Evolutionary conservation across 768 basidiomycete species (phyloP).

Genomic region (Boletus subcaerulescens): DNA sequence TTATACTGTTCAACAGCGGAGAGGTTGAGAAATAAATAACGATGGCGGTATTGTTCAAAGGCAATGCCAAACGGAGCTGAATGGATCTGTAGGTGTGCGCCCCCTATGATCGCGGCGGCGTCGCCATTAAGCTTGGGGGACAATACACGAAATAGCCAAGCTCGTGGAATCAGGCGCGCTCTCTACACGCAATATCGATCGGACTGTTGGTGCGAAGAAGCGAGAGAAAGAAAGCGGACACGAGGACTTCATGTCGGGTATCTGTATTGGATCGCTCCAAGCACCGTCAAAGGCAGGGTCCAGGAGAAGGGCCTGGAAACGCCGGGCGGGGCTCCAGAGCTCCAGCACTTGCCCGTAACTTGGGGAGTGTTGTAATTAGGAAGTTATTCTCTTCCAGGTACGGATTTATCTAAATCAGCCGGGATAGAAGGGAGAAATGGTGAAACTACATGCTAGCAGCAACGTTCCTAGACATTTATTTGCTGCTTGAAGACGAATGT

Average conservation of each 20-base stretch:
- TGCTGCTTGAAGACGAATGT: not conserved
- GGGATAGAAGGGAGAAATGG: not conserved
- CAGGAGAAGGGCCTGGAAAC: constrained; percentile 22
- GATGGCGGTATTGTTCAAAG: constrained; percentile 22
- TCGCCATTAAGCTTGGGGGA: constrained; percentile 24
- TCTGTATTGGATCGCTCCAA: constrained; percentile 36
- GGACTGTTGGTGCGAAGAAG: constrained; percentile 32
- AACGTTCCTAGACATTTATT: constrained; percentile 4
- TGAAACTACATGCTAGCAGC: not conserved
- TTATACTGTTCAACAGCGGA: constrained; percentile 28
- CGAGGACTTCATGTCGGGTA: constrained; percentile 38
- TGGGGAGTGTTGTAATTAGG: constrained; percentile 2
- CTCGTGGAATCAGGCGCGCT: constrained; percentile 31
- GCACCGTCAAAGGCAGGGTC: constrained; percentile 22
- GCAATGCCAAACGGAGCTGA: constrained; percentile 31
- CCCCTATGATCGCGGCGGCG: constrained; percentile 30
- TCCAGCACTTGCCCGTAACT: constrained; percentile 13
- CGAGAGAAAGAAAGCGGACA: constrained; percentile 29
- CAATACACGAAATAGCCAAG: constrained; percentile 28
- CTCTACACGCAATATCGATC: constrained; percentile 35
- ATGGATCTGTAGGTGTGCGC: constrained; percentile 20
- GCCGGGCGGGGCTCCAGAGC: constrained; percentile 20
- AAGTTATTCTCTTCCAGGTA: not conserved
- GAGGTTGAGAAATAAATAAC: constrained; percentile 21
- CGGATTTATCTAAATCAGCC: not conserved